Evolutionary conservation across 129 eudicot genomes (phyloP), one percentile per base, ranked within the genome.

Genomic region (Helianthus tuberosus): DNA sequence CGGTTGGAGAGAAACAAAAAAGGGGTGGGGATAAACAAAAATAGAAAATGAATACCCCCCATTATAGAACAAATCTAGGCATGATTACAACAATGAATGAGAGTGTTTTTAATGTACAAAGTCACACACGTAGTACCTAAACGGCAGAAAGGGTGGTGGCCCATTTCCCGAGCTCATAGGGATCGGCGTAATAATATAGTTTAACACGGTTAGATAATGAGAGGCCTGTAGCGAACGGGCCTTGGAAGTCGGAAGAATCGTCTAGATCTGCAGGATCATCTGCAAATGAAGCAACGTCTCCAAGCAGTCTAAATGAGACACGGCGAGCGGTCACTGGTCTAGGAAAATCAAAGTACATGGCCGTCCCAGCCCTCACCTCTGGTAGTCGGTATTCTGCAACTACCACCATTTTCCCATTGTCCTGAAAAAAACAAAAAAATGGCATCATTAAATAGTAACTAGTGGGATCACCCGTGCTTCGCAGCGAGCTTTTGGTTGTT

Each of bases 81-180:
- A 73, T 60, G 62, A 63, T 74, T 79, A 79, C 74, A 64, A 64
- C 73, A 79, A 79, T 44, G 62, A 75, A 80, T 80, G 84, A 60
- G 47, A 43, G 17, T 27, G 17, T 27, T 79, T 35, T 20, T 27
- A 11, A 46, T 66, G 72, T 46, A 68, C 53, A 67, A 63, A 66
- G 66, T 41, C 29, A 54, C 35, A 41, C 25, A 5, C 16, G 39
- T 35, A 39, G 50, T 17, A 66, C 27, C 27, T 46, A 78, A 76
- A 91, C 73, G 70, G 96, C 92, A 27, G 96, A 86, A 84, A 91
- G 95, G 70, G 85, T 87, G 70, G 85, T 87, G 46, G 89, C 97
- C 98, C 98, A 86, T 75, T 88, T 94, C n/a, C 97, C 98, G 32
- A 91, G 88, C 64, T 94, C 98, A 52, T 91, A 86, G 0, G 97